A percentile compares a stretch with the other conserved stretches of the same genome.
Evolutionary conservation across 345 rosid species (phyloP).

Genomic region (Sonneratia alba): DNA sequence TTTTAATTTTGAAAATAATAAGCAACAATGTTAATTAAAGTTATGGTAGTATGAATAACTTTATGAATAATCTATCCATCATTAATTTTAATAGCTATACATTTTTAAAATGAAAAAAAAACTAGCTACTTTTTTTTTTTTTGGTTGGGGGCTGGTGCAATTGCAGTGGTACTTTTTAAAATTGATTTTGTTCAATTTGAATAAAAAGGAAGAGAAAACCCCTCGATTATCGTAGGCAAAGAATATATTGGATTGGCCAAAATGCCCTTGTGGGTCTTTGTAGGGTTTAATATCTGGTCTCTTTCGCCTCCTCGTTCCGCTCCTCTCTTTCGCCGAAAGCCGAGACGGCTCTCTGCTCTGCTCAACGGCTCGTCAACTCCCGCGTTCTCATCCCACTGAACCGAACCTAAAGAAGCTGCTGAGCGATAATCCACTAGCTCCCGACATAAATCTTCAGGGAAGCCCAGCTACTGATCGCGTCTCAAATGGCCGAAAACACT

Average conservation of each 20-base stretch:
- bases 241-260: neutral
- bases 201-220: too few relatives aligned
- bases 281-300: conserved; percentile 50
- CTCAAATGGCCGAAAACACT: neutral
- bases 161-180: too few relatives aligned
- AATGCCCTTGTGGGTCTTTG: conserved; percentile 5
- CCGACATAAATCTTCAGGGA: neutral
- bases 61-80: too few relatives aligned
- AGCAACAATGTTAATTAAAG: too few relatives aligned
- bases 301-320: neutral
- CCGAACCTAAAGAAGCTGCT: neutral
- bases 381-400: neutral
- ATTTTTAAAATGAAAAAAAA: too few relatives aligned
- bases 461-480: neutral
- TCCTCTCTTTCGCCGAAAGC: conserved; percentile 29
- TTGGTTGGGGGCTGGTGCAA: too few relatives aligned
- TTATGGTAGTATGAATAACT: too few relatives aligned
- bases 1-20: too few relatives aligned
- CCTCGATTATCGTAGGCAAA: too few relatives aligned
- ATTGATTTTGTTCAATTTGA: too few relatives aligned
- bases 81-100: too few relatives aligned
- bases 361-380: neutral
- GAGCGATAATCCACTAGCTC: neutral
- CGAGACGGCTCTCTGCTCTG: conserved; percentile 25
- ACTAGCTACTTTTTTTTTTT: too few relatives aligned